Percentiles rank a stretch among this genome's conserved stretches.
These are phyloP conservation scores for Salix koriyanagi DNA, from an alignment of 345 rosid genomes.

Conservation along the genomic window DNA sequence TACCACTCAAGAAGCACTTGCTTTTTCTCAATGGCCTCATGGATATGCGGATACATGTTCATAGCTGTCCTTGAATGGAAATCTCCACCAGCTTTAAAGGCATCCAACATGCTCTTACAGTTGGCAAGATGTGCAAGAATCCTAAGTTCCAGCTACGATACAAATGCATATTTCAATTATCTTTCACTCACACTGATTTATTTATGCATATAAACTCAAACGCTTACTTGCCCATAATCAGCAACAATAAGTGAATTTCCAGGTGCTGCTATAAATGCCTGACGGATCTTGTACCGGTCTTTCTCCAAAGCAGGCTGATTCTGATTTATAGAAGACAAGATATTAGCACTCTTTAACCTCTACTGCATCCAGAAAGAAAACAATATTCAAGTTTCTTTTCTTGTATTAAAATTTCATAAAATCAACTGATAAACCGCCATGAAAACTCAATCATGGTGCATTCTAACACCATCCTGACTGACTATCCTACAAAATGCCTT, in stretches of 20 bases:
- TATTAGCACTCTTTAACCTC: neutral
- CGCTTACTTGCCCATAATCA: slow-evolving; percentile 91
- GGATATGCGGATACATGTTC: slow-evolving; percentile 94
- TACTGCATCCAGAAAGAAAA: neutral
- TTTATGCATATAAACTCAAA: slow-evolving; percentile 6
- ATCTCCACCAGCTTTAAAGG: slow-evolving; percentile 96
- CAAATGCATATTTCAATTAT: slow-evolving; percentile 25
- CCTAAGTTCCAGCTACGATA: slow-evolving; percentile 85
- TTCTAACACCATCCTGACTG: neutral
- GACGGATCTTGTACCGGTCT: slow-evolving; percentile 95
- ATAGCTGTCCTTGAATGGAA: slow-evolving; percentile 96
- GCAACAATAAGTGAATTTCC: slow-evolving; percentile 95
- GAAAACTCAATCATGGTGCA: neutral
- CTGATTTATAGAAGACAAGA: slow-evolving; percentile 33
- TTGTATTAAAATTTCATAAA: neutral
- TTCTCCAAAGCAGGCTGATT: slow-evolving; percentile 99
- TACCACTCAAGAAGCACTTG: slow-evolving; percentile 92
- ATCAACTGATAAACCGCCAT: neutral
- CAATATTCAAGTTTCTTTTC: neutral
- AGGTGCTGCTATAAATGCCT: slow-evolving; percentile 88
- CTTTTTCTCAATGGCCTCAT: slow-evolving; percentile 62
- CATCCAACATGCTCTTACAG: slow-evolving; percentile 94
- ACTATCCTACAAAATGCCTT: neutral
- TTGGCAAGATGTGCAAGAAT: slow-evolving; percentile 92
- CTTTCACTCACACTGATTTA: neutral